Percentiles rank a stretch among this genome's conserved stretches.
phyloP scores from a whole-genome alignment of 2,329 filamentous ascomycete species.

The Colletotrichum sp. region DNA sequence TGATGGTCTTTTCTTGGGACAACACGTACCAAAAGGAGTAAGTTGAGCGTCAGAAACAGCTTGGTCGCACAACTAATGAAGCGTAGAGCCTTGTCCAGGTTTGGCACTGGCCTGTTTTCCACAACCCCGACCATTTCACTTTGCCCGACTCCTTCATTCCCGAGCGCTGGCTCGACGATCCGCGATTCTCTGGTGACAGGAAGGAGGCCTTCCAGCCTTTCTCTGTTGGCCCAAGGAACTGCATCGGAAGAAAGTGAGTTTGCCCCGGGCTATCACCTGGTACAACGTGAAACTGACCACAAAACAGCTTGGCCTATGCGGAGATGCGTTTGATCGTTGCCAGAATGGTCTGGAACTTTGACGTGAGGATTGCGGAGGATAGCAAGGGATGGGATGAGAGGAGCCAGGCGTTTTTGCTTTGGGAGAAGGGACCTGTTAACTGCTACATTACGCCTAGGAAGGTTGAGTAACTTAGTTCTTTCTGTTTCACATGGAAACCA shows the following conservation, averaged over 20 bases:
- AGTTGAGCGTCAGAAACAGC: not conserved
- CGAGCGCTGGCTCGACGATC: slow-evolving; percentile 44
- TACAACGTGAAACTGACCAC: not conserved
- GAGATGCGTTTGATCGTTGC: slow-evolving; percentile 55
- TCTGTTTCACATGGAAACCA: not conserved
- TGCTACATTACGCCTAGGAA: not conserved
- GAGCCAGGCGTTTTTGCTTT: slow-evolving; percentile 42
- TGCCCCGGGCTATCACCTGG: slow-evolving; percentile 28
- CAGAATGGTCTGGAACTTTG: slow-evolving; percentile 50
- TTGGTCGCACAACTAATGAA: not conserved
- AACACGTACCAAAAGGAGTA: slow-evolving; percentile 36
- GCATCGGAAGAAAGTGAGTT: slow-evolving; percentile 53
- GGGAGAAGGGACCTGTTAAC: slow-evolving; percentile 33
- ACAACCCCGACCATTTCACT: slow-evolving; percentile 33
- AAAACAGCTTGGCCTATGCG: slow-evolving; percentile 43
- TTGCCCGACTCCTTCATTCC: slow-evolving; percentile 43
- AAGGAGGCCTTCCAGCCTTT: slow-evolving; percentile 52
- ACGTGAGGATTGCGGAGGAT: slow-evolving; percentile 41
- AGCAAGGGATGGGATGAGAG: slow-evolving; percentile 39
- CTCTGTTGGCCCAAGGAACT: slow-evolving; percentile 52
- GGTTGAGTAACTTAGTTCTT: not conserved
- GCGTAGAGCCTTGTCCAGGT: slow-evolving; percentile 15
- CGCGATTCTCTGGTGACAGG: slow-evolving; percentile 36
- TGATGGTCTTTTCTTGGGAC: slow-evolving; percentile 34
- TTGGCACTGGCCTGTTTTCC: slow-evolving; percentile 33